Conservation (phyloP, 352 stramenopile genomes). For the Pythium oligandrum region DNA sequence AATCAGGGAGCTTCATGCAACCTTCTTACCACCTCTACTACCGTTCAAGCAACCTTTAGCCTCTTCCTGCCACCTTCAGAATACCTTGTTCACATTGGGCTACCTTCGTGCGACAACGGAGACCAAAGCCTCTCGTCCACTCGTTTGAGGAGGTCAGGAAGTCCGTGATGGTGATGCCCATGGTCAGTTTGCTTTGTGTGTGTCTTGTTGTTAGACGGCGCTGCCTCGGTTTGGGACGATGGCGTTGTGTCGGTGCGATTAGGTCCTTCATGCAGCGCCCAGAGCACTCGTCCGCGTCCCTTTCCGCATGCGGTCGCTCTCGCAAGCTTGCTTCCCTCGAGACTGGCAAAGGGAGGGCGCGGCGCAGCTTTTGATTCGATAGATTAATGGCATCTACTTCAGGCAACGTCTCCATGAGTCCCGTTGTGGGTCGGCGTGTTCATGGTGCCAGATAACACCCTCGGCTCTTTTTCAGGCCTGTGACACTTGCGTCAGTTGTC, state of each 20-base stretch:
- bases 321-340: slow-evolving; percentile 1
- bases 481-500: slow-evolving; percentile 2
- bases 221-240: slow-evolving; percentile 42
- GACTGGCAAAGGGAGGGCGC: slow-evolving; percentile 6
- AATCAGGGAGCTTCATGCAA: slow-evolving; percentile 4
- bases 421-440: slow-evolving; percentile 1
- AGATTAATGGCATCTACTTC: too few species aligned
- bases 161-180: too few species aligned
- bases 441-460: not conserved
- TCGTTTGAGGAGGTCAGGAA: not conserved
- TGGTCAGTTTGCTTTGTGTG: too few species aligned
- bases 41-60: slow-evolving; percentile 8
- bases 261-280: slow-evolving; percentile 37
- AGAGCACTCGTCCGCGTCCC: slow-evolving; percentile 10
- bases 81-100: too few species aligned
- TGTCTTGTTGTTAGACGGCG: too few species aligned
- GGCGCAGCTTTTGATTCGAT: slow-evolving; percentile 3
- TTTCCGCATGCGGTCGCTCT: slow-evolving; percentile 1
- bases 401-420: too few species aligned
- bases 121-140: too few species aligned
- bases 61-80: not conserved
- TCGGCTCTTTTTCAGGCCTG: not conserved
- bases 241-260: slow-evolving; percentile 21
- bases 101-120: slow-evolving; percentile 12
- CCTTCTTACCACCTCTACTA: not conserved